Base-by-base conservation (phyloP, 345 rosid genomes). In the Rhizophora mangle region DNA sequence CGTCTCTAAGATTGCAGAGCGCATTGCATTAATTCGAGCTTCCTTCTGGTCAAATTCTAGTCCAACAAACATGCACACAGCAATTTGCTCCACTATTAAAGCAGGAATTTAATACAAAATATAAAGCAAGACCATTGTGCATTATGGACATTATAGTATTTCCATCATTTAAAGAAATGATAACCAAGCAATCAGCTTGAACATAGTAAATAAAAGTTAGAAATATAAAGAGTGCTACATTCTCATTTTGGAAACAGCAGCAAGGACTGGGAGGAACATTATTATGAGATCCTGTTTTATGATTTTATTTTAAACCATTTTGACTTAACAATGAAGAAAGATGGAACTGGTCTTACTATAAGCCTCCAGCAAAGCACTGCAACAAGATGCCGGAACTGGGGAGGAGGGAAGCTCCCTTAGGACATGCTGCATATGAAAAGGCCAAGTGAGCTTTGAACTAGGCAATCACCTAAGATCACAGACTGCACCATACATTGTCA, bases 351-450 rank as follows among this genome's bases (percentile, higher is more conserved):
- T 80, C 96, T 81, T 80, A 95, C 99, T 88, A 79, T 90, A 87
- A 71, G 99, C 97, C 84, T 92, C 99, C 77, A 95, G 80, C 80
- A 95, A 82, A 56, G 96, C 97, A 77, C 96, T 87, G 74, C 99
- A 95, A 80, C 97, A 92, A 68, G 99, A 89, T 71, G 92, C 97
- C 49, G 99, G 93, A 78, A 95, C 97, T 60, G 99, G 99, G 59
- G 97, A 95, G 60, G 99, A 95, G 29, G 99, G 99, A 63, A 95
- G 80, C 87, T 95, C 99, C 82, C 99, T 87, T 63, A 95, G 79
- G 29, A 95, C 96, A 84, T 92, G 96, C 99, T 95, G 90, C 72
- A 76, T 49, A 76, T 70, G 36, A 78, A 74, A 79, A 57, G 71
- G 58, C 58, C 21, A 60, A 56, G 57, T 85, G 67, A 81, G 66